Percentiles rank a stretch among this genome's conserved stretches.
These are phyloP conservation scores for Corinectria fuckeliana DNA, from an alignment of 2,329 filamentous ascomycete genomes.

Conservation along the genomic window DNA sequence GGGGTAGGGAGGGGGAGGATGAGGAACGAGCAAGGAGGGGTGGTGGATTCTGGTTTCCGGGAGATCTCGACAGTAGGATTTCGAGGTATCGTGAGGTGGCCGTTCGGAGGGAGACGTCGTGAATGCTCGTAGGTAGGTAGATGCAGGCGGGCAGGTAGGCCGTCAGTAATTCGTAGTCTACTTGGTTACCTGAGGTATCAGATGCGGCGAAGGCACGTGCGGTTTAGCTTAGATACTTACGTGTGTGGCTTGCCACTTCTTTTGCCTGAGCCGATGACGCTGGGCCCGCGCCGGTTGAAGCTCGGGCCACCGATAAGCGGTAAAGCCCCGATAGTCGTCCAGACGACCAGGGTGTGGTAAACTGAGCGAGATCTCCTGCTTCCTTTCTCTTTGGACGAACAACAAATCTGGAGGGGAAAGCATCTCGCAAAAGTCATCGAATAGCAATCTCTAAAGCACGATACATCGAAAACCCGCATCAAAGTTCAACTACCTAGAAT, in stretches of 20 bases:
- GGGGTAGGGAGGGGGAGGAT: background rate
- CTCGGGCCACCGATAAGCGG: conserved; percentile 21
- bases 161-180: conserved; percentile 5
- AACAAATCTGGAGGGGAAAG: background rate
- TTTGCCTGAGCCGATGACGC: conserved; percentile 32
- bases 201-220: conserved; percentile 9
- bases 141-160: background rate
- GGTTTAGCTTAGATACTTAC: too few species aligned
- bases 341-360: conserved; percentile 33
- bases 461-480: background rate
- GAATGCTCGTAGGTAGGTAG: conserved; percentile 1
- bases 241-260: conserved; percentile 12
- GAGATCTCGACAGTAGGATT: background rate
- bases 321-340: conserved; percentile 41
- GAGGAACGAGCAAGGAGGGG: background rate
- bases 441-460: background rate
- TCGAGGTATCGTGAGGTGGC: background rate
- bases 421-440: background rate
- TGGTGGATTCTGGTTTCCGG: background rate
- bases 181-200: background rate
- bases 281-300: conserved; percentile 24
- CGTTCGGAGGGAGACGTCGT: background rate
- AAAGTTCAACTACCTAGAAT: too few species aligned
- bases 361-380: background rate
- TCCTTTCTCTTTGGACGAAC: background rate